These are phyloP conservation scores for Elsinoe perseae DNA, from an alignment of 2,329 filamentous ascomycete genomes.

Conservation along the genomic window DNA sequence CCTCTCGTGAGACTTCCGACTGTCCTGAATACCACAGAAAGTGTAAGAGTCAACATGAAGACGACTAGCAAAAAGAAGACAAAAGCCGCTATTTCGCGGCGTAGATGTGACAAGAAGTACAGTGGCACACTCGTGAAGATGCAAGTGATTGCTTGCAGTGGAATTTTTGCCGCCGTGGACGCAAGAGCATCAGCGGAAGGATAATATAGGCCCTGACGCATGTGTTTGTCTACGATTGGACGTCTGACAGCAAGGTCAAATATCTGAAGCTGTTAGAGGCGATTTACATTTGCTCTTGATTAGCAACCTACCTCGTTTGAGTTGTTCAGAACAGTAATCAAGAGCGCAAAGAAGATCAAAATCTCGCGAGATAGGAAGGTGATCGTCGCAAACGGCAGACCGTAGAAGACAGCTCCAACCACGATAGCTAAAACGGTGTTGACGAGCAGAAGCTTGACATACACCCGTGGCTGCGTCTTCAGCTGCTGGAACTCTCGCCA, in stretches of 20 bases:
- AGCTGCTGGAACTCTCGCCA: conserved; percentile 46
- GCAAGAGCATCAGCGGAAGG: background rate
- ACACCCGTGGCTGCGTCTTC: conserved; percentile 45
- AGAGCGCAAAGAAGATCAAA: background rate
- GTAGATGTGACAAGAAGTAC: background rate
- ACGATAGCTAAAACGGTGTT: conserved; percentile 53
- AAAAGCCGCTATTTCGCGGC: conserved; percentile 38
- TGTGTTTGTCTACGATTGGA: background rate
- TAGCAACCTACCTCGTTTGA: conserved; percentile 5
- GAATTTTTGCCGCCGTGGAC: background rate
- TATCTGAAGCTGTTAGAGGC: background rate
- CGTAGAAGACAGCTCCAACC: conserved; percentile 54
- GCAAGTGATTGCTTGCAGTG: conserved; percentile 42
- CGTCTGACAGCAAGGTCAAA: background rate
- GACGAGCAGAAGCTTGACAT: conserved; percentile 39
- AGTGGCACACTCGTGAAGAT: conserved; percentile 41
- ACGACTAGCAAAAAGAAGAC: conserved; percentile 51
- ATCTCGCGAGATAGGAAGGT: background rate
- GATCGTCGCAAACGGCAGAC: conserved; percentile 19
- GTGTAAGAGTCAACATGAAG: conserved; percentile 40
- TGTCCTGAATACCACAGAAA: background rate
- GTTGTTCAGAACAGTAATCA: background rate
- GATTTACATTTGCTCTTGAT: conserved; percentile 17
- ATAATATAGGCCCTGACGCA: background rate
- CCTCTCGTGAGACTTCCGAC: background rate